Conservation (phyloP, 2,329 filamentous ascomycete genomes). For the Coniochaeta sp. region DNA sequence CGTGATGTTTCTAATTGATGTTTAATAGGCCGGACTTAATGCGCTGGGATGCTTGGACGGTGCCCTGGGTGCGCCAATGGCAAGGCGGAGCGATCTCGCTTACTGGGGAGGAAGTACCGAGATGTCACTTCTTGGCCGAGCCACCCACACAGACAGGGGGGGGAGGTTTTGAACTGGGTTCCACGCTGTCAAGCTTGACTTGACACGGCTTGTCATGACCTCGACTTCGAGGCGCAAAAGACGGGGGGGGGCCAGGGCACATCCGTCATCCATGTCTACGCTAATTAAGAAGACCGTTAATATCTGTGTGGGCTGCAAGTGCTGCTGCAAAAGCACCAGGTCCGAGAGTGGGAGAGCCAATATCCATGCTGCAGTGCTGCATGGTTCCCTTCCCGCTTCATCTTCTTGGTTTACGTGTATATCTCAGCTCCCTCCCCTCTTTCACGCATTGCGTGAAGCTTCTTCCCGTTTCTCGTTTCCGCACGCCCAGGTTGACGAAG, state of each 20-base stretch:
- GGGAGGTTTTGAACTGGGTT: background rate
- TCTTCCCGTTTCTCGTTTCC: background rate
- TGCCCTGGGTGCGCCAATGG: constrained; percentile 4
- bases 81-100: background rate
- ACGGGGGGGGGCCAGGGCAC: background rate
- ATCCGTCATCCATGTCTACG: background rate
- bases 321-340: background rate
- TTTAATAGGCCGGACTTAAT: background rate
- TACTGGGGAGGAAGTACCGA: constrained; percentile 8
- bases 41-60: background rate
- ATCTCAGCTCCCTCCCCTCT: background rate
- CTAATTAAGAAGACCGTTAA: background rate
- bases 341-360: background rate
- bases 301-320: background rate
- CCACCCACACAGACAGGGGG: background rate
- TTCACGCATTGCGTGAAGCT: background rate
- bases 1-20: background rate
- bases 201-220: background rate
- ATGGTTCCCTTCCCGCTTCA: background rate
- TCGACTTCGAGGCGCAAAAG: background rate
- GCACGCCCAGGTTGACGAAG: background rate
- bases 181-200: background rate
- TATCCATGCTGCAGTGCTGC: background rate
- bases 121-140: constrained; percentile 6
- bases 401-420: background rate